Base-by-base conservation (phyloP, 306 rosid genomes). In the Prunus davidiana region DNA sequence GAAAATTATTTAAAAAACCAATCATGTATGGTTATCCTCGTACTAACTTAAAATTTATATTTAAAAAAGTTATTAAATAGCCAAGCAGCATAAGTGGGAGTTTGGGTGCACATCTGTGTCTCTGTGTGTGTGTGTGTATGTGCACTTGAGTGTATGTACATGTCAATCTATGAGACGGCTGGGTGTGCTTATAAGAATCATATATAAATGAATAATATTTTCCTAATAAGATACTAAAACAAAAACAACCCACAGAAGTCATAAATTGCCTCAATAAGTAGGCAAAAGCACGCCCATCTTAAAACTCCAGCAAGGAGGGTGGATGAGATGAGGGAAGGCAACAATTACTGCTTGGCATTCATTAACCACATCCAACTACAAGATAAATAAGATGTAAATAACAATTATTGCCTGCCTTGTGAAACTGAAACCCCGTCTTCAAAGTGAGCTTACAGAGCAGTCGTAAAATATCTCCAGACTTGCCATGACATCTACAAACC, bases 401-500 rank as follows among this genome's bases (percentile, higher is more conserved):
- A 84, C 97, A 92, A 90, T 86, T 84, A 84, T 86, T 87, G 97
- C 97, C 96, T 90, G 97, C 73, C 87, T 90, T 78, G 97, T 84
- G 96, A 86, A 92, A 90, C 90, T 86, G 91, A 89, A 83, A 89
- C 86, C 79, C 77, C 83, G 89, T 84, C 97, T 88, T 90, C 96
- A 92, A 71, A 90, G 87, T 85, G 97, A 84, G 91, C 96, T 84
- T 87, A 87, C 82, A 88, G 93, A 90, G 97, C 96, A 92, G 93
- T 86, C 76, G 92, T 82, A 87, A 87, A 86, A 83, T 86, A 88
- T 92, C 97, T 88, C 91, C 96, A 86, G 87, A 90, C 86, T 92
- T 88, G 91, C 91, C 91, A 92, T 90, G 92, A 84, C 83, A 90
- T 90, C 97, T 90, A 92, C 93, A 90, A 89, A 85, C 84, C 97